Base-by-base conservation (phyloP, 495 filamentous ascomycete genomes). In the Penicillium bialowiezense region DNA sequence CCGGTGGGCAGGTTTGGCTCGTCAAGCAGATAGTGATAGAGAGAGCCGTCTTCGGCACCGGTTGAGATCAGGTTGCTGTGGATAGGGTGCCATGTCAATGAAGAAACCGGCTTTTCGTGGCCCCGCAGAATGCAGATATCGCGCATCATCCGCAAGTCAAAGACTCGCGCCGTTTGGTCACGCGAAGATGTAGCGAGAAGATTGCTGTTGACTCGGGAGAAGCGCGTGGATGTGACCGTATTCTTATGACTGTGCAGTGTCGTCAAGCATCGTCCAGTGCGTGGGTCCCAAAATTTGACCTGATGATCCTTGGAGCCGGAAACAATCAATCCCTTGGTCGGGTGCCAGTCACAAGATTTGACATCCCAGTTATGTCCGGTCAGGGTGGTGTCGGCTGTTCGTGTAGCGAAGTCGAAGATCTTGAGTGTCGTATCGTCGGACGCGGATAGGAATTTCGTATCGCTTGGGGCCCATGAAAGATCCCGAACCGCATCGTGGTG, bases 211-310 rank as follows among this genome's bases (percentile, higher is more conserved):
- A 82, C 84, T 15, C 82, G 85, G 53, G 96, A 91, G 59, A 98
- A 98, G 19, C 84, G 65, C 1, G 90, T 91, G 60, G 89, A 89
- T 2, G 90, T 90, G 40, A 98, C 89, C 12, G 89, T 92, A 58
- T 96, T 97, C 61, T 98, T 97, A 68, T 97, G 93, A n/a, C 89
- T 91, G 65, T 95, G 91, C 9, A 98, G 81, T 0, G 92, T 97
- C 1, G 91, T 97, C 55, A 98, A 72, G 57, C 90, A 96, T 14
- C 89, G 81, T 8, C 89, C 84, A 7, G 87, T 95, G 41, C 93
- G 79, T 17, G 93, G 93, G 64, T 98, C 93, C 93, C 93, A 98
- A 41, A 98, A 82, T 62, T 97, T 97, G 55, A 98, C 90, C 34
- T 91, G 75, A 69, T 97, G 92, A 59, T 98, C 93, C 67, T 98